A percentile compares a stretch with the other conserved stretches of the same genome.
These are phyloP conservation scores for Colletotrichum sp. DNA, from an alignment of 2,329 filamentous ascomycete genomes.

Conservation along the genomic window DNA sequence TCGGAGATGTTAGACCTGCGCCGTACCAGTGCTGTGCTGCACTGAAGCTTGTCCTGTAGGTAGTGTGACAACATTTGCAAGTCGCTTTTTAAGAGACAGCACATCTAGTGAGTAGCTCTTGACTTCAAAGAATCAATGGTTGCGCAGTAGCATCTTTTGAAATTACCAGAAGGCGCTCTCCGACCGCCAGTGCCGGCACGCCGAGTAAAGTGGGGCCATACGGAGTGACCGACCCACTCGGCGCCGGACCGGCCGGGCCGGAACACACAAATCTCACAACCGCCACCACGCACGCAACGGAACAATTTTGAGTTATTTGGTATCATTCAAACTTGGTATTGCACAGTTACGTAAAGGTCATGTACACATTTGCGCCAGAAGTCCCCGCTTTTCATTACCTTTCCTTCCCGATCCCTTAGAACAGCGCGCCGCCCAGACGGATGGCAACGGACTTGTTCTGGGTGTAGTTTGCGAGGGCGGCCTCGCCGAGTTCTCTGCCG, in stretches of 20 bases:
- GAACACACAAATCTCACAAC: not conserved
- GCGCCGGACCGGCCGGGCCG: not conserved
- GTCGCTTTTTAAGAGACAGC: too few species aligned
- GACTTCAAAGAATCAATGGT: too few species aligned
- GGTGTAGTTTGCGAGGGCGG: conserved; percentile 70
- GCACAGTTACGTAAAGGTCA: conserved; percentile 16
- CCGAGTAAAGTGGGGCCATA: fast-evolving
- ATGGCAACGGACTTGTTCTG: conserved; percentile 72
- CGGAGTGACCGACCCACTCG: not conserved
- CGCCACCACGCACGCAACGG: not conserved
- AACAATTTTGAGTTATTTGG: not conserved
- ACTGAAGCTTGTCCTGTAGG: too few species aligned
- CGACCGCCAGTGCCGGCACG: not conserved
- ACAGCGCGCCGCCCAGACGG: conserved; percentile 50
- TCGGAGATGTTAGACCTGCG: too few species aligned
- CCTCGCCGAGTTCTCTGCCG: conserved; percentile 76
- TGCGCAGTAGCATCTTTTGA: too few species aligned
- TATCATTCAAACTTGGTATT: conserved; percentile 18
- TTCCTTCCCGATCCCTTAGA: conserved; percentile 28
- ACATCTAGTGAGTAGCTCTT: too few species aligned
- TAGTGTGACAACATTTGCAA: too few species aligned
- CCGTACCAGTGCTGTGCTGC: too few species aligned
- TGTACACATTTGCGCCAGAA: conserved; percentile 21
- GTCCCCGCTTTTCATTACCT: conserved; percentile 8
- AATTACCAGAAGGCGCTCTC: not conserved